Conservation (phyloP, 2,329 filamentous ascomycete genomes). For the Lanzia echinophila region DNA sequence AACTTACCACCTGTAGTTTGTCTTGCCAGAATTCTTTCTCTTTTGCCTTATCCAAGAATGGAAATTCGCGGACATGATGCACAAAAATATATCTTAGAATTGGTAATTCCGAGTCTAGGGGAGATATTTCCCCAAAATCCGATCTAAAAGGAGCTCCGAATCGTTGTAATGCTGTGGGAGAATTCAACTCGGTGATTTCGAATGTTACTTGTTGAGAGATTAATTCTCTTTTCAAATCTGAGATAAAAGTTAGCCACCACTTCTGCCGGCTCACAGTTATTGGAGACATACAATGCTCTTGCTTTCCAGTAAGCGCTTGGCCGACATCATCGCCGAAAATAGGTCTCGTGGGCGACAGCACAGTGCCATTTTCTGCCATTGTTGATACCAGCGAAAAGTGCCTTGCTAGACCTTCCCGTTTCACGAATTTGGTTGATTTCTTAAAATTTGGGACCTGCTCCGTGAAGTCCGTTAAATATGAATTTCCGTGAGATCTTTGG, state of each 20-base stretch:
- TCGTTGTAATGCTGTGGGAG: constrained; percentile 85
- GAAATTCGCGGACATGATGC: constrained; percentile 94
- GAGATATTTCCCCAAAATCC: constrained; percentile 84
- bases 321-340: constrained; percentile 10
- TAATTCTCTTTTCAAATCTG: constrained; percentile 93
- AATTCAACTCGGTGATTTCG: constrained; percentile 90
- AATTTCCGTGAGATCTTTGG: too few relatives aligned
- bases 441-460: background rate
- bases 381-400: background rate
- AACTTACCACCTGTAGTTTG: constrained; percentile 82
- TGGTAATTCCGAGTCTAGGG: constrained; percentile 87
- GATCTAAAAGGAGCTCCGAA: constrained; percentile 96
- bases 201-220: constrained; percentile 81
- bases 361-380: constrained; percentile 18
- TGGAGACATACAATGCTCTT: constrained; percentile 80
- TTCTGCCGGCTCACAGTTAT: constrained; percentile 2
- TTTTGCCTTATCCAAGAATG: constrained; percentile 89
- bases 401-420: background rate
- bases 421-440: background rate
- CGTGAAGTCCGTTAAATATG: background rate
- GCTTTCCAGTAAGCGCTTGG: constrained; percentile 74
- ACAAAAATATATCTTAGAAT: constrained; percentile 96
- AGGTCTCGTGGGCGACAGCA: constrained; percentile 4
- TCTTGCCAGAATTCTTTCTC: constrained; percentile 99
- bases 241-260: background rate